Evolutionary conservation across 2,329 filamentous ascomycete genomes (phyloP), one percentile per base, ranked within the genome.

Genomic region (Ceratocystis harringtonii): DNA sequence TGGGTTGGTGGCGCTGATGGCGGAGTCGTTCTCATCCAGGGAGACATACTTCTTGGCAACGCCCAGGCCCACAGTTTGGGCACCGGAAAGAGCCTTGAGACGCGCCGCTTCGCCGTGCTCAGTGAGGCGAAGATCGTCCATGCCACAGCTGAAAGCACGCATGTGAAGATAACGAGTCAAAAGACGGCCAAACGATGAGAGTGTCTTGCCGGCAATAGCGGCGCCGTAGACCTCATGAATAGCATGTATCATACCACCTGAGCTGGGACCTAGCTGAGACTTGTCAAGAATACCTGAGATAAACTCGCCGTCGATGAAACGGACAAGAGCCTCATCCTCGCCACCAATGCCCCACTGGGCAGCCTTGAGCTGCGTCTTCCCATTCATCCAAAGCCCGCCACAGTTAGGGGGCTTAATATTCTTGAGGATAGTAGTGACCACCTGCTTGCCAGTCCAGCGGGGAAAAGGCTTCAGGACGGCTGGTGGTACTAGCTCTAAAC

Each of bases 361-460:
- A n/a, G 81, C 82, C 36, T 87, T 84, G 15, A 94, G 89, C 61
- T 89, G 87, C 1, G 89, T 89, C 71, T 88, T 89, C 62, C 90
- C 89, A 8, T 81, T 84, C 76, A 97, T 84, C 71, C 85, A 92
- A 41, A 97, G 78, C 32, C 89, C 87, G 66, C 87, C 84, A 70
- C 88, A 89, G 69, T 86, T 84, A 10, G 80, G 75, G 0, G 94
- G 94, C 68, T 84, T 88, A 70, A 97, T 92, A 72, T 99, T 99
- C 75, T 90, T 91, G 65, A 99, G 77, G 6, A 99, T 88, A 0
- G 91, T 96, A 2, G 90, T 92, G 68, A 99, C 88, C 61, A 99
- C 81, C 73, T 99, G 94, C 76, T 99, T 99, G 69, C 94, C 94
- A 1, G 92, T 97, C 94, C 94, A 99, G 64, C 91, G 78, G 36